phyloP scores from a whole-genome alignment of 805 yeast genomes.

The Cyberlindnera maritima region DNA sequence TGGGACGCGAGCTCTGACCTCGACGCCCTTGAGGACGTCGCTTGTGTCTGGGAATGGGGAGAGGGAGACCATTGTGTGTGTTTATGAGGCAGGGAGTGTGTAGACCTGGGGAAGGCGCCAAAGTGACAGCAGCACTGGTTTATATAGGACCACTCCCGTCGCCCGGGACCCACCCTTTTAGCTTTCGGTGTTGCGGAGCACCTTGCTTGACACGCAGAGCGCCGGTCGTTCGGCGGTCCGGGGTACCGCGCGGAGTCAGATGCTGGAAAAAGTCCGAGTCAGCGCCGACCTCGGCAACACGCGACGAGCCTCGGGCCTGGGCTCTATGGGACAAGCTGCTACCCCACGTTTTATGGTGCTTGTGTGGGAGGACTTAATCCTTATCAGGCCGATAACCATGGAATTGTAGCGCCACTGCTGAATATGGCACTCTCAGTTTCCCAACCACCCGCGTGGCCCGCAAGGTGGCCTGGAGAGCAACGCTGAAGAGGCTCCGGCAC shows the following conservation, averaged over 20 bases:
- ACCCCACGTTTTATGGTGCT: too few relatives aligned
- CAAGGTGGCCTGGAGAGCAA: neutral
- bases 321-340: too few relatives aligned
- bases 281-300: neutral
- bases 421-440: too few relatives aligned
- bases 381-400: too few relatives aligned
- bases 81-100: neutral
- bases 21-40: conserved; percentile 35
- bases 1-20: conserved; percentile 35
- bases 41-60: conserved; percentile 29
- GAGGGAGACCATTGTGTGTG: conserved; percentile 9
- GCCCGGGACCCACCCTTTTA: neutral
- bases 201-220: neutral
- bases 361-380: too few relatives aligned
- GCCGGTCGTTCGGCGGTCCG: neutral
- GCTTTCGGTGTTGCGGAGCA: conserved; percentile 4
- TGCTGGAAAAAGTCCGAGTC: neutral
- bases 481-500: too few relatives aligned
- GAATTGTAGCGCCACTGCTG: too few relatives aligned
- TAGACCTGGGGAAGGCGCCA: neutral
- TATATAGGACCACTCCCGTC: neutral
- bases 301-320: neutral
- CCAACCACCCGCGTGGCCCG: neutral
- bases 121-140: neutral
- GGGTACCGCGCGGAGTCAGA: neutral